phyloP scores from a whole-genome alignment of 2,329 filamentous ascomycete genomes.

The Leptodontidium sp. region DNA sequence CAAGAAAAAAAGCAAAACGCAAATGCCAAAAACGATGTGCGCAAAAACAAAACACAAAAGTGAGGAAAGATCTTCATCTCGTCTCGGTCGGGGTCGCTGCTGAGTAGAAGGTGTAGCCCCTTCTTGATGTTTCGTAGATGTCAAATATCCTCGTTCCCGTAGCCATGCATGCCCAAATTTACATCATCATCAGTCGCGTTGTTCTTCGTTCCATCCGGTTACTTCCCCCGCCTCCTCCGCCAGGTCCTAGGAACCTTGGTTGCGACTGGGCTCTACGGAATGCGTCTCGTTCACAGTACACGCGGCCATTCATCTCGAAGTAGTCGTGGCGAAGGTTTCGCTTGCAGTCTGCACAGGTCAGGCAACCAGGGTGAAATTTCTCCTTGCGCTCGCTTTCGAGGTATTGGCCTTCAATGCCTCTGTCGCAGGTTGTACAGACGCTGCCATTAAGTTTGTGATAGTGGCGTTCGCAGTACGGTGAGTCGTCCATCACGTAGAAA shows the following conservation, averaged over 20 bases:
- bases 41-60: background rate
- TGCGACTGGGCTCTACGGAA: slow-evolving; percentile 48
- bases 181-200: slow-evolving; percentile 60
- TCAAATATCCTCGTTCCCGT: slow-evolving; percentile 8
- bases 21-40: background rate
- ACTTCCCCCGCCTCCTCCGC: slow-evolving; percentile 30
- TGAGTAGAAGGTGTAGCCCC: no score
- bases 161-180: slow-evolving; percentile 21
- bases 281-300: slow-evolving; percentile 90
- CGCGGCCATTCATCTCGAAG: slow-evolving; percentile 82
- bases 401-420: slow-evolving; percentile 93
- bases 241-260: slow-evolving; percentile 33
- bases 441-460: slow-evolving; percentile 93
- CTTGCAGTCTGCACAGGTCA: slow-evolving; percentile 83
- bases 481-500: slow-evolving; percentile 90
- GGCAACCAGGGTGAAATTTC: slow-evolving; percentile 89
- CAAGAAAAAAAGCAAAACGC: slow-evolving; percentile 10
- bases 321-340: slow-evolving; percentile 82
- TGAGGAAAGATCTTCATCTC: background rate
- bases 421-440: slow-evolving; percentile 79
- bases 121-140: slow-evolving; percentile 1
- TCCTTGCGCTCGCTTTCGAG: slow-evolving; percentile 79
- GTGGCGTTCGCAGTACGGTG: slow-evolving; percentile 89
- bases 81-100: background rate
- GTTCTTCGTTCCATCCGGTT: slow-evolving; percentile 55